phyloP scores from a whole-genome alignment of 2,329 filamentous ascomycete genomes.

The Leptographium lundbergii region DNA sequence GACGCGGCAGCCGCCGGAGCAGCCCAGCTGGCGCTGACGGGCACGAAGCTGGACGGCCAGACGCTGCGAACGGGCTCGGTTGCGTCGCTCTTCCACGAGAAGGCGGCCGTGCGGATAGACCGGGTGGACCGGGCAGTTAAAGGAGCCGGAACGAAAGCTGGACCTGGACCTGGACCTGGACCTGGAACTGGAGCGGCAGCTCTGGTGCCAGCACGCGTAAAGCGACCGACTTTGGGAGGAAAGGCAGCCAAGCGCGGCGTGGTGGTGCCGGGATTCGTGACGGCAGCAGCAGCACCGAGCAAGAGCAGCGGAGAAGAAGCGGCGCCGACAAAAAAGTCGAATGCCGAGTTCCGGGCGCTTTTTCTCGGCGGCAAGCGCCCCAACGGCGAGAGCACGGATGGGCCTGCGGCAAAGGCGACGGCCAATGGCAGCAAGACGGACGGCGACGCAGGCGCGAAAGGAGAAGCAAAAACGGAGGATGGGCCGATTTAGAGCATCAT shows the following conservation, averaged over 20 bases:
- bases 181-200: constrained; percentile 18
- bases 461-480: neutral
- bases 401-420: neutral
- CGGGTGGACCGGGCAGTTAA: constrained; percentile 21
- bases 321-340: constrained; percentile 18
- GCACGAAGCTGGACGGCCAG: constrained; percentile 37
- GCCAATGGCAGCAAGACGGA: neutral
- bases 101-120: constrained; percentile 30
- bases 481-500: neutral
- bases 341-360: constrained; percentile 19
- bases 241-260: constrained; percentile 28
- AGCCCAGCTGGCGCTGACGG: constrained; percentile 48
- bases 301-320: constrained; percentile 11
- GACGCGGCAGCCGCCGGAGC: constrained; percentile 60
- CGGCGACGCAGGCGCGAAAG: neutral
- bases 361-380: constrained; percentile 12
- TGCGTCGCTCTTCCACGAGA: constrained; percentile 41
- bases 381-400: neutral
- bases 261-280: constrained; percentile 23
- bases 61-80: constrained; percentile 41
- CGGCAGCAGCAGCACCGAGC: constrained; percentile 7
- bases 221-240: constrained; percentile 29
- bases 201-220: constrained; percentile 31
- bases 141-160: constrained; percentile 14
- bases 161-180: constrained; percentile 8